Base-by-base conservation (phyloP, 441 rosid species). In the Manihot esculenta region DNA sequence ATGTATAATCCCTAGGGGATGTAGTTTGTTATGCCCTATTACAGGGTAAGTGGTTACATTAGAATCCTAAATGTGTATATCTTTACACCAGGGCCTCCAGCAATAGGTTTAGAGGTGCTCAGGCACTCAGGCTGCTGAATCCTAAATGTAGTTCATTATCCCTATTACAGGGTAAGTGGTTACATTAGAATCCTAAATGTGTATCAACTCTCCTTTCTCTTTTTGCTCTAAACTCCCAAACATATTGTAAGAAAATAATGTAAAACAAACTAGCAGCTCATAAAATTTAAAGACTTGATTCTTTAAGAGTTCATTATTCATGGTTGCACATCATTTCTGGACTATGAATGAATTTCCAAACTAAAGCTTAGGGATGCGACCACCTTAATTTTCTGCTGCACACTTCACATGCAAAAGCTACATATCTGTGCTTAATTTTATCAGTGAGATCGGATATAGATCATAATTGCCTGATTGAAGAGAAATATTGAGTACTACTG, bases 161-260 rank as follows among this genome's bases (percentile, higher is more conserved):
- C 35, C 4, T 30, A 30, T 30, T 30, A 30, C 4, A 30, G 4
- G 35, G 35, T 30, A 30, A 30, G 35, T 30, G 35, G 35, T 30
- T 1, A 30, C 2, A 30, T 30, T 30, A 30, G 2, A 30, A 30
- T 30, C 35, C 35, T n/a, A n/a, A n/a, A n/a, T n/a, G n/a, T n/a
- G n/a, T n/a, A n/a, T n/a, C n/a, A n/a, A n/a, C n/a, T n/a, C n/a
- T n/a, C n/a, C n/a, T n/a, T n/a, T n/a, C n/a, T n/a, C n/a, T n/a
- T n/a, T n/a, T n/a, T n/a, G 4, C 33, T 30, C 33, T 1, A 1
- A 53, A 20, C 8, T 41, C 12, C 17, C 24, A 68, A 68, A 41
- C 21, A 68, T 55, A 23, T 55, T 38, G 9, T 15, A 38, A 68
- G 71, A 38, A 68, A 54, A 54, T 54, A 35, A 53, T 53, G n/a